These are phyloP conservation scores for Laetiporus sulphureus DNA, from an alignment of 1,284 basidiomycete genomes.

Conservation along the genomic window DNA sequence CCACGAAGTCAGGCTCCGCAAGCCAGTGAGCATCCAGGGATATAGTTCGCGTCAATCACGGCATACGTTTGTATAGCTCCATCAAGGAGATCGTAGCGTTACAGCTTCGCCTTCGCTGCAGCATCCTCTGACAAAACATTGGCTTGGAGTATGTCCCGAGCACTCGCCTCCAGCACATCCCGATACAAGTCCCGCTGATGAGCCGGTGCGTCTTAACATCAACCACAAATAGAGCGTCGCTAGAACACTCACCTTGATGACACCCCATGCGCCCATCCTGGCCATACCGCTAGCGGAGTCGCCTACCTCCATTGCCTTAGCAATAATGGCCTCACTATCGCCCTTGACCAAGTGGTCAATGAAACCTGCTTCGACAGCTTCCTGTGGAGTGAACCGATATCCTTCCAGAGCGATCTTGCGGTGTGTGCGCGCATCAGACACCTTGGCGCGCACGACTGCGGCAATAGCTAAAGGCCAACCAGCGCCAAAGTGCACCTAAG, in stretches of 20 bases:
- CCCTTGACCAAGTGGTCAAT: conserved; percentile 65
- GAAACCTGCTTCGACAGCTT: conserved; percentile 64
- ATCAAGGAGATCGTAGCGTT: conserved; percentile 1
- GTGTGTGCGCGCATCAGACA: conserved; percentile 50
- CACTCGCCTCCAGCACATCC: conserved; percentile 28
- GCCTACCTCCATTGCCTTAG: conserved; percentile 58
- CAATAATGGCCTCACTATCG: conserved; percentile 52
- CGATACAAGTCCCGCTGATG: conserved; percentile 35
- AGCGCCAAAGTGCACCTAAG: conserved; percentile 77
- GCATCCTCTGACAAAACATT: conserved; percentile 25
- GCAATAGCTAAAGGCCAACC: conserved; percentile 72
- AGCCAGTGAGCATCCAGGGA: background rate
- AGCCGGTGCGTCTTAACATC: conserved; percentile 4
- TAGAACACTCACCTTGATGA: conserved; percentile 44
- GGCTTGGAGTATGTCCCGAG: conserved; percentile 18
- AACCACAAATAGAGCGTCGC: background rate
- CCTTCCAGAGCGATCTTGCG: conserved; percentile 82
- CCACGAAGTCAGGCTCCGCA: background rate
- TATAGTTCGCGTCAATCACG: background rate
- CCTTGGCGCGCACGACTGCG: conserved; percentile 59
- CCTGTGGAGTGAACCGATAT: conserved; percentile 72
- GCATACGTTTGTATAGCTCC: background rate
- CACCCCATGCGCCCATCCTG: conserved; percentile 54
- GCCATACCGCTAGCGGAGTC: conserved; percentile 42
- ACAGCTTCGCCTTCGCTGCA: conserved; percentile 29